Evolutionary conservation across 306 rosid species (phyloP).

Genomic region (Sindora glabra): DNA sequence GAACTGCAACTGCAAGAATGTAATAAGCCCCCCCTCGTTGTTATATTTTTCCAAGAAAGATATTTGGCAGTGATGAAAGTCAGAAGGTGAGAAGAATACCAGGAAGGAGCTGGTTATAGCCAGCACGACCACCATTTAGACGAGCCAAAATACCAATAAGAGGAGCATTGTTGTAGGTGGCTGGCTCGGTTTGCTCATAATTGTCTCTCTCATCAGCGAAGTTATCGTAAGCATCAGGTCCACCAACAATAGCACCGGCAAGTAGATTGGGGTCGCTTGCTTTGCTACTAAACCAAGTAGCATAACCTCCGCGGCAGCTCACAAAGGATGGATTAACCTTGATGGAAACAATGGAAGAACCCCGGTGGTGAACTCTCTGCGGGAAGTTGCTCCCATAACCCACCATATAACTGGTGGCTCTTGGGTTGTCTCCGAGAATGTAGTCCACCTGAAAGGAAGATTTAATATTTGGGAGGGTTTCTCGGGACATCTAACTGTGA

Average conservation of each 20-base stretch:
- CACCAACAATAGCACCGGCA: slow-evolving; percentile 87
- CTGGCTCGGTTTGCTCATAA: slow-evolving; percentile 96
- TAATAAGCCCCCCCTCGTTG: neutral
- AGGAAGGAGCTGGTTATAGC: slow-evolving; percentile 84
- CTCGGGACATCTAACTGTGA: too few relatives aligned
- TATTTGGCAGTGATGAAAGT: neutral
- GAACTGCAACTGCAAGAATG: slow-evolving; percentile 44
- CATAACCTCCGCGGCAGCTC: slow-evolving; percentile 85
- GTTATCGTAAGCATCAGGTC: slow-evolving; percentile 97
- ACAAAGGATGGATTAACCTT: slow-evolving; percentile 73
- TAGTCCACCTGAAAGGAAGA: slow-evolving; percentile 80
- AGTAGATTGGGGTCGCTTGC: slow-evolving; percentile 76
- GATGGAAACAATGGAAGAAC: slow-evolving; percentile 81
- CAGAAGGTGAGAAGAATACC: slow-evolving; percentile 33
- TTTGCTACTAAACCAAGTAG: slow-evolving; percentile 79
- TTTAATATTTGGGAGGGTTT: neutral
- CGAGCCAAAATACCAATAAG: slow-evolving; percentile 81
- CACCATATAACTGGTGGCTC: slow-evolving; percentile 92
- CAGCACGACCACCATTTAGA: slow-evolving; percentile 52
- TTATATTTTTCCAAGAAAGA: neutral
- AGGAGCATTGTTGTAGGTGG: slow-evolving; percentile 99
- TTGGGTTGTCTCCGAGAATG: slow-evolving; percentile 92
- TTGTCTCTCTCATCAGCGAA: slow-evolving; percentile 94
- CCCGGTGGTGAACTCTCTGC: slow-evolving; percentile 83
- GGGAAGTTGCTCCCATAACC: slow-evolving; percentile 92